Percentiles rank a stretch among this genome's conserved stretches.
Evolutionary conservation across 1,284 basidiomycete species (phyloP).

Genomic region (Apiotrichum porosum): DNA sequence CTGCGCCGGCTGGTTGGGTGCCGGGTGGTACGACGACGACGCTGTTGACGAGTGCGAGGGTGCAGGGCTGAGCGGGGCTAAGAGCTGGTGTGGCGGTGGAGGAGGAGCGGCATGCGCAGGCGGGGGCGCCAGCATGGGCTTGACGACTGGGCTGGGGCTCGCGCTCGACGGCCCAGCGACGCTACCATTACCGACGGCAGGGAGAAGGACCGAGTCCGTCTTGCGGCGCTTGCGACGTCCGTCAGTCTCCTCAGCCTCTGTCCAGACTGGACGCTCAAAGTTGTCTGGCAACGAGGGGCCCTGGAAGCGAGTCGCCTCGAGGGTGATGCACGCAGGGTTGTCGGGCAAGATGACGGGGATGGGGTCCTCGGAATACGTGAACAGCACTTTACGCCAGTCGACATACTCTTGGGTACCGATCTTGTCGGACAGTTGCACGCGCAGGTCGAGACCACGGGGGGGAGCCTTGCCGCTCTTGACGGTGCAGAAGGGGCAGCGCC

Average conservation of each 20-base stretch:
- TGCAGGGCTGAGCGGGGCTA: no score
- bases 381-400: conserved; percentile 38
- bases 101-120: not conserved
- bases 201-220: not conserved
- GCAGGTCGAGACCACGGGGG: conserved; percentile 27
- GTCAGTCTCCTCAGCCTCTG: conserved; percentile 6
- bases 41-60: not conserved
- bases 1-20: conserved; percentile 7
- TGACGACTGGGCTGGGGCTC: not conserved
- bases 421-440: conserved; percentile 37
- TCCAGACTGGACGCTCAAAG: conserved; percentile 14
- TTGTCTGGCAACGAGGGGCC: conserved; percentile 9
- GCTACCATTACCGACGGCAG: not conserved
- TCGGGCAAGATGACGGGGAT: conserved; percentile 15
- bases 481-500: conserved; percentile 44
- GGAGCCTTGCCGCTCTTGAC: conserved; percentile 36
- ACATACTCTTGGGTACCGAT: conserved; percentile 35
- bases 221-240: conserved; percentile 11
- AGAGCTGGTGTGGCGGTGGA: not conserved
- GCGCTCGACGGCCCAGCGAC: not conserved
- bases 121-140: not conserved
- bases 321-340: conserved; percentile 1
- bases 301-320: conserved; percentile 4
- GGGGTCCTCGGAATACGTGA: conserved; percentile 22
- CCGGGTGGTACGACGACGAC: not conserved